Evolutionary conservation across 2,329 filamentous ascomycete genomes (phyloP).

Genomic region (Ceratocystis destructans): DNA sequence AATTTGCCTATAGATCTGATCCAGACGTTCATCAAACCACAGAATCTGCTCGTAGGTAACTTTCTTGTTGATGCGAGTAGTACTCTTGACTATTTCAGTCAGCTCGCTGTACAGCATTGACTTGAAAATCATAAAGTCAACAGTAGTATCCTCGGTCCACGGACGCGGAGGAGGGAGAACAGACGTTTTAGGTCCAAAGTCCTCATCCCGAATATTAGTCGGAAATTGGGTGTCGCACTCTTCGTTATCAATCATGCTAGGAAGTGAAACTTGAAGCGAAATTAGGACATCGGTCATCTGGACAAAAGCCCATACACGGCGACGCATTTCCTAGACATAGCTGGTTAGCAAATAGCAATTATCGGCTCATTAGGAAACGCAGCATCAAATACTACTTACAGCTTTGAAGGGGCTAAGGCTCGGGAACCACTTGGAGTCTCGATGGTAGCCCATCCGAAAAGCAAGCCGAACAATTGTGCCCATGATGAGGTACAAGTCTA

Average conservation of each 20-base stretch:
- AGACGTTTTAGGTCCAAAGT: slow-evolving; percentile 57
- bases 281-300: slow-evolving; percentile 63
- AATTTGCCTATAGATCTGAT: slow-evolving; percentile 50
- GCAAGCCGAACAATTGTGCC: slow-evolving; percentile 43
- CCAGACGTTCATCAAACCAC: slow-evolving; percentile 46
- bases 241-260: slow-evolving; percentile 56
- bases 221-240: slow-evolving; percentile 65
- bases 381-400: slow-evolving; percentile 29
- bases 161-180: slow-evolving; percentile 54
- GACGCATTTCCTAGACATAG: slow-evolving; percentile 50
- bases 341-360: slow-evolving; percentile 13
- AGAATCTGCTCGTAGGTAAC: slow-evolving; percentile 52
- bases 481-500: slow-evolving; percentile 48
- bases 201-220: slow-evolving; percentile 68
- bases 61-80: slow-evolving; percentile 41
- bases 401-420: slow-evolving; percentile 59
- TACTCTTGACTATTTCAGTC: slow-evolving; percentile 56
- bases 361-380: neutral
- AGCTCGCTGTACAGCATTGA: slow-evolving; percentile 53
- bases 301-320: slow-evolving; percentile 55
- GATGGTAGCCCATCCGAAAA: slow-evolving; percentile 62
- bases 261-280: slow-evolving; percentile 57
- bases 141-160: slow-evolving; percentile 56
- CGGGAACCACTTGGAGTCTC: slow-evolving; percentile 62
- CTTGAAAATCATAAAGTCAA: slow-evolving; percentile 68